Evolutionary conservation across 1,139 yeast genomes (phyloP), one percentile per base, ranked within the genome.

Genomic region (Candida dubliniensis): DNA sequence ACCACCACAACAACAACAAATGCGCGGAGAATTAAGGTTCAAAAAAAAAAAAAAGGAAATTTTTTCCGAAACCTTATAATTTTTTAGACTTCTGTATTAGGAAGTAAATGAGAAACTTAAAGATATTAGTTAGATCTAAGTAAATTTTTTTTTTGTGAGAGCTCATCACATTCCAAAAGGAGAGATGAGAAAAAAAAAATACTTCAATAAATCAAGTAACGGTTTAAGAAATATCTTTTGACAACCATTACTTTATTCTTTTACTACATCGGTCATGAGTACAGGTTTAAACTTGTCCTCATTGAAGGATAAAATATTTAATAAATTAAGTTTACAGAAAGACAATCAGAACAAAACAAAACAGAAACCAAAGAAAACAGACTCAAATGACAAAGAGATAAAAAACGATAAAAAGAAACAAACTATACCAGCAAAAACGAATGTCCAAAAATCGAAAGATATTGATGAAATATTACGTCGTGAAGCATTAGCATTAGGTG

Each of bases 401-500:
- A 45, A 48, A 25, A 36, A 44, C 32, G 47, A 49, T 27, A 50
- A 51, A 34, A 56, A 48, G 26, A 45, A 34, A 37, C 47, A 25
- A 45, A 31, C 34, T n/a, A 34, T 36, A 26, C 36, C 32, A 8
- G 32, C 35, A 34, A 33, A 36, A 30, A 40, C 38, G 10, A 36
- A 12, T n/a, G 26, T 25, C 15, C 5, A 23, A 24, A 34, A 33
- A 12, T 42, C 36, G 14, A 44, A 38, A n/a, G 32, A 33, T 11
- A 56, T 56, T 31, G 63, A 61, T 11, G 82, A 79, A 4, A 57
- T 73, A 0, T 62, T 84, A 43, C 81, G 86, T 52, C 77, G 81
- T 51, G 93, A 84, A 67, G 95, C 93, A 1, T 61, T 84, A 25
- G 75, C 64, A 13, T 64, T 84, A 18, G 91, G 91, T 23, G 93